Evolutionary conservation across 1,284 basidiomycete genomes (phyloP), one percentile per base, ranked within the genome.

Genomic region (Retiboletus flavoniger): DNA sequence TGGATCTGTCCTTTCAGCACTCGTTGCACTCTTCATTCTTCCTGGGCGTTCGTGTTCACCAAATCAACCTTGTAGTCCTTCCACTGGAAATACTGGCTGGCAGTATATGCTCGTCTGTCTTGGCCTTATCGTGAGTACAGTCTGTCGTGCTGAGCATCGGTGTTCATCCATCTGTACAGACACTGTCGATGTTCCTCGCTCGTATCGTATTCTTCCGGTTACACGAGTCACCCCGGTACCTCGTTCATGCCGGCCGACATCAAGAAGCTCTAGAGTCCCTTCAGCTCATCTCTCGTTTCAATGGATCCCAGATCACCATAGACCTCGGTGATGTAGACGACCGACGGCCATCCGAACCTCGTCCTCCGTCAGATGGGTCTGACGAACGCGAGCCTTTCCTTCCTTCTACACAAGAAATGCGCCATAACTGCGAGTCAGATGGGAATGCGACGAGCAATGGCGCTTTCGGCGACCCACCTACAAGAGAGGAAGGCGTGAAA

Each of bases 211-310:
- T 98, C 70, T 97, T 98, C 78, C 83, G 85, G 9, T 75, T 99
- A 16, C 87, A 96, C 68, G 96, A 99, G 73, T 96, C 93, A 0
- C 95, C 96, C 9, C 84, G 93, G 34, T 96, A 87, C 65, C 85
- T 98, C 51, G 92, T 95, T 11, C 85, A 93, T 42, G 87, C 89
- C 0, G 92, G 93, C 9, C 80, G 92, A 31, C 83, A 81, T 29
- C 80, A 85, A 50, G 93, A 96, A 64, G 95, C 95, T 0, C 73
- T 95, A 39, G 81, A 89, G 57, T 87, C 87, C 2, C 78, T 98
- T 0, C 84, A 88, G 60, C 74, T 89, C 58, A 97, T 98, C 42
- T 91, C 90, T 2, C 79, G 79, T 39, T 94, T 88, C 73, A 97
- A 98, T 69, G 91, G 89, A 14, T 81, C 83, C 32, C 74, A 85